Base-by-base conservation (phyloP, 208 protist species). In the Crithidia bombi region DNA sequence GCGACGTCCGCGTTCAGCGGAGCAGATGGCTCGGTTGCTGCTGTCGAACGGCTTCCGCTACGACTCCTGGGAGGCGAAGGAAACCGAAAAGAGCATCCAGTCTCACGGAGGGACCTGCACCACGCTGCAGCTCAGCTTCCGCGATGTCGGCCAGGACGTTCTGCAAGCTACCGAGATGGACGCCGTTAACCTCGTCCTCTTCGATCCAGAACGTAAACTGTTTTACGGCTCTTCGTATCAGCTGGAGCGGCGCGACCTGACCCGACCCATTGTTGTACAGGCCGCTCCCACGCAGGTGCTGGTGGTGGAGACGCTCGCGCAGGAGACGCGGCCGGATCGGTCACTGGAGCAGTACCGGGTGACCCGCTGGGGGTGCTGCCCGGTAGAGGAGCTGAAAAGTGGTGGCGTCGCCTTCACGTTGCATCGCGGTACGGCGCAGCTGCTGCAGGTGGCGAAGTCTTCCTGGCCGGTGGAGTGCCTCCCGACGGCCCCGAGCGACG, bases 41-140 rank as follows among this genome's bases (percentile, higher is more conserved):
- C 80, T 96, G 14, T 93, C 89, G 30, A 93, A 83, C 65, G 91
- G 89, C 35, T 91, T 94, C 28, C 82, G 91, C 41, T 85, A 96
- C 68, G 91, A 96, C 65, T 94, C 91, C 23, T 94, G 82, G 82
- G 91, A 96, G 63, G 82, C 73, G 52, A 81, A 54, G 23, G 72
- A 81, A 23, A 82, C 86, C 4, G 62, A 61, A 7, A 73, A 78
- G 50, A 66, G 70, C 57, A 72, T 86, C 15, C 56, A 61, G 52
- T 83, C 69, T 1, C 67, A 73, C 14, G 81, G 81, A 7, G 79
- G 76, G 25, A 67, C 52, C 17, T 81, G 62, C 25, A 62, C 66
- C 23, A 82, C 83, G 12, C 66, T 90, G 44, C 73, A 70, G 10
- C 64, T 92, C n/a, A 57, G 32, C 21, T 84, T 84, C 46, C 49